A percentile compares a stretch with the other conserved stretches of the same genome.
Conservation (phyloP, 73 alveolate genomes). For the Durusdinium trenchii region DNA sequence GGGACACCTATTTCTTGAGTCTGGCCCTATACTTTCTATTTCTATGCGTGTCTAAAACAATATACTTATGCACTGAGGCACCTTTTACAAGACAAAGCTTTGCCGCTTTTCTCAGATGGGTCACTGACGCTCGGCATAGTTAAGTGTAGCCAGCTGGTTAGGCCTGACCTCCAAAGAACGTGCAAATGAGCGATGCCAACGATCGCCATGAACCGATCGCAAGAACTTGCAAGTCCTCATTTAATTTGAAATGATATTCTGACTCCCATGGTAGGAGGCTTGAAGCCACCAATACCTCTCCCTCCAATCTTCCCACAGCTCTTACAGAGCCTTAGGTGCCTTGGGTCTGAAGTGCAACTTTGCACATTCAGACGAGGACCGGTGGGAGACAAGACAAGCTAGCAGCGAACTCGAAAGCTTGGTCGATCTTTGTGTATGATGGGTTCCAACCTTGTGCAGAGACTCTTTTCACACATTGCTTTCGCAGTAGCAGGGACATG, state of each 20-base stretch:
- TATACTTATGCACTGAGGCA: no score
- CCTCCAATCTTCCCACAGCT: not conserved
- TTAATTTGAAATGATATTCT: not conserved
- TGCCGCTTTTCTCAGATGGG: slow-evolving; percentile 74
- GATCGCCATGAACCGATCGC: not conserved
- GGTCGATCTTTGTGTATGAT: no score
- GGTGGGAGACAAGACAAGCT: not conserved
- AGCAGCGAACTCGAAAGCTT: no score
- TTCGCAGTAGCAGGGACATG: no score
- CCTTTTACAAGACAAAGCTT: slow-evolving; percentile 72
- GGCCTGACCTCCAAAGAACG: not conserved
- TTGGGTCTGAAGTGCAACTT: slow-evolving; percentile 58
- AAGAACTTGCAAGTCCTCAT: not conserved
- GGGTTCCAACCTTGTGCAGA: no score
- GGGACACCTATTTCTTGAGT: no score
- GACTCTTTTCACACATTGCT: no score
- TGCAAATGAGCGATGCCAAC: not conserved
- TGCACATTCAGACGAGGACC: slow-evolving; percentile 65
- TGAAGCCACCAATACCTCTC: not conserved
- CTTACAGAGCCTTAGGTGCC: slow-evolving; percentile 13
- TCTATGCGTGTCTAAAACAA: no score
- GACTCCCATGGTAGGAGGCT: not conserved
- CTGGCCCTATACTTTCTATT: no score
- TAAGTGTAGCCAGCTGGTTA: not conserved
- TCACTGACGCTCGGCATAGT: slow-evolving; percentile 27